These are phyloP conservation scores for Yamadazyma kitorensis DNA, from an alignment of 805 yeast genomes.

Conservation along the genomic window DNA sequence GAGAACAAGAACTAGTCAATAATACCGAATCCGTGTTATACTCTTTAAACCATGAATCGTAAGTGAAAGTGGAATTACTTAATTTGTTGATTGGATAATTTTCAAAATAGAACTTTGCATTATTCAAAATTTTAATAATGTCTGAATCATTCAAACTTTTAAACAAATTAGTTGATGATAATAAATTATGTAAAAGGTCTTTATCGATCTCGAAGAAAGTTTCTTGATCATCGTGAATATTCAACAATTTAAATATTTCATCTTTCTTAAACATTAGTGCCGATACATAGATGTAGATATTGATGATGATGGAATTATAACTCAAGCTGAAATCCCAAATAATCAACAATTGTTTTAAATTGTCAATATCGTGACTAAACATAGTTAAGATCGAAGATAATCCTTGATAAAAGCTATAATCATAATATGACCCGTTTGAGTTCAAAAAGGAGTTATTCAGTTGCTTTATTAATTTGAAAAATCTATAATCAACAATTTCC, in stretches of 20 bases:
- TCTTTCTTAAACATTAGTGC: slow-evolving; percentile 46
- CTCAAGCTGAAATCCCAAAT: slow-evolving; percentile 72
- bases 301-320: slow-evolving; percentile 49
- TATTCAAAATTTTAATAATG: slow-evolving; percentile 24
- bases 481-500: slow-evolving; percentile 42
- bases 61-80: slow-evolving; percentile 20
- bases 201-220: slow-evolving; percentile 22
- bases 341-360: slow-evolving; percentile 46
- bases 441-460: slow-evolving; percentile 46
- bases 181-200: slow-evolving; percentile 32
- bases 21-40: slow-evolving; percentile 33
- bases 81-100: slow-evolving; percentile 21
- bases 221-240: slow-evolving; percentile 6
- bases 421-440: slow-evolving; percentile 67
- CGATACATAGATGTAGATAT: slow-evolving; percentile 61
- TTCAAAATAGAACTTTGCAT: slow-evolving; percentile 24
- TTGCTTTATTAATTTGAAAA: slow-evolving; percentile 43
- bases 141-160: slow-evolving; percentile 24
- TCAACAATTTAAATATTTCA: slow-evolving; percentile 32
- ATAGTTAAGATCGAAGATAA: slow-evolving; percentile 76
- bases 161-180: slow-evolving; percentile 33
- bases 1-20: slow-evolving; percentile 26
- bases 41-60: slow-evolving; percentile 32
- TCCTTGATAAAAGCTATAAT: slow-evolving; percentile 57
- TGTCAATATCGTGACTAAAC: slow-evolving; percentile 48